phyloP scores from a whole-genome alignment of 495 filamentous ascomycete species.

The Aspergillus heteromorphus region DNA sequence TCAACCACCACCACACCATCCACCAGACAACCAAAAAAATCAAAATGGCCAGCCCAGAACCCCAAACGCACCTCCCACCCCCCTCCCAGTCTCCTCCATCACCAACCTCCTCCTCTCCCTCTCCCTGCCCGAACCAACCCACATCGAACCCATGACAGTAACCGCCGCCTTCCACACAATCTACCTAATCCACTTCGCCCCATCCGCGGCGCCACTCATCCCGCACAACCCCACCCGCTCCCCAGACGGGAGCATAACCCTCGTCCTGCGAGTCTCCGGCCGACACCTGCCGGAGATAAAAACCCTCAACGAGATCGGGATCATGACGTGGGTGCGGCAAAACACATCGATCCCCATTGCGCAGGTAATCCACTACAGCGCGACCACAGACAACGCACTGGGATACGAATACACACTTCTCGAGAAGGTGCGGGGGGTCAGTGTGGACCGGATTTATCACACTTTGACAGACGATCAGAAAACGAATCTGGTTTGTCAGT shows the following conservation, averaged over 20 bases:
- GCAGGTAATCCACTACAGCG: conserved; percentile 21
- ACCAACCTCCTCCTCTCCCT: neutral
- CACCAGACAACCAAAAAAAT: too few species aligned
- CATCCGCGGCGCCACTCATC: neutral
- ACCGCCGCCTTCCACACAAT: neutral
- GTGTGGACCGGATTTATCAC: conserved; percentile 22
- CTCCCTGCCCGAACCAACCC: neutral
- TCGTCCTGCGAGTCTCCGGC: conserved; percentile 32
- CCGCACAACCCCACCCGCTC: too few species aligned
- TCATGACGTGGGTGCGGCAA: conserved; percentile 25
- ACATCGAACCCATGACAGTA: neutral
- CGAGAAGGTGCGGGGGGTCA: conserved; percentile 17
- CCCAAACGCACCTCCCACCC: neutral
- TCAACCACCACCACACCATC: too few species aligned
- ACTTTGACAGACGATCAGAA: conserved; percentile 11
- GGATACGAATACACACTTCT: conserved; percentile 31
- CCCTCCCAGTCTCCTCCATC: neutral
- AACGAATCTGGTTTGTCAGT: conserved; percentile 20
- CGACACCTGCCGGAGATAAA: conserved; percentile 29
- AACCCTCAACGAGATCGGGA: conserved; percentile 29
- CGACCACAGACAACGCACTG: conserved; percentile 20
- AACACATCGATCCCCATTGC: conserved; percentile 27
- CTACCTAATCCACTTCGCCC: neutral
- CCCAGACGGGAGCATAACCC: conserved; percentile 10
- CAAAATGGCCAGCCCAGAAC: too few species aligned